These are phyloP conservation scores for Mycena latifolia DNA, from an alignment of 768 basidiomycete species.

Conservation along the genomic window DNA sequence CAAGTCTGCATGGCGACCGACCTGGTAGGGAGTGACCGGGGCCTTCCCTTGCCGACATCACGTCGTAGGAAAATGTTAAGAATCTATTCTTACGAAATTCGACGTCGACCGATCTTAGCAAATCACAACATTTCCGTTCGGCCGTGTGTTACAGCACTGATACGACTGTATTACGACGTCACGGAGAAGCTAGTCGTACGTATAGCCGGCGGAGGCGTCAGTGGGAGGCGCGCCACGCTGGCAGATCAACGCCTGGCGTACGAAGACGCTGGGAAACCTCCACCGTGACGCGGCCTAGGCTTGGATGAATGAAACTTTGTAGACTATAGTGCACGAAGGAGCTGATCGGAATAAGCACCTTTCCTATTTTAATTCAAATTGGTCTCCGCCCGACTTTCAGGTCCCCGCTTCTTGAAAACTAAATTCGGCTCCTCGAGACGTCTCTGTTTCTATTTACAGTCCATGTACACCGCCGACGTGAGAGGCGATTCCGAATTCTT, in stretches of 20 bases:
- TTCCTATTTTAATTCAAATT: no score
- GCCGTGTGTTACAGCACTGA: constrained; percentile 5
- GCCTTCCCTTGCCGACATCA: constrained; percentile 12
- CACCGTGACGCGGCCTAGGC: no score
- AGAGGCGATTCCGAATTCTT: constrained; percentile 7
- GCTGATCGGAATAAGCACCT: constrained; percentile 3
- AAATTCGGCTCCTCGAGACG: constrained; percentile 16
- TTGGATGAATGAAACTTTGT: no score
- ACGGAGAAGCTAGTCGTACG: no score
- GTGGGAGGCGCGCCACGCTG: no score
- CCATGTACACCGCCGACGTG: constrained; percentile 10
- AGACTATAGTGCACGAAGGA: no score
- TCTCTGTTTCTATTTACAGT: constrained; percentile 6
- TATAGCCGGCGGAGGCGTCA: no score
- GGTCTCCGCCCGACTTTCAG: constrained; percentile 18
- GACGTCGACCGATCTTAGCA: constrained; percentile 9
- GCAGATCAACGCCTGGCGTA: no score
- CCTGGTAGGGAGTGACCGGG: no score
- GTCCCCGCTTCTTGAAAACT: constrained; percentile 21
- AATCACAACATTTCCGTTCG: constrained; percentile 9
- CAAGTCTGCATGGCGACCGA: no score
- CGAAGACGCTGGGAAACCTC: no score
- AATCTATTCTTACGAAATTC: constrained; percentile 13
- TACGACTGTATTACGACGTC: no score
- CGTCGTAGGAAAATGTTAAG: constrained; percentile 8